Base-by-base conservation (phyloP, 1,284 basidiomycete species). In the Takashimella koratensis region DNA sequence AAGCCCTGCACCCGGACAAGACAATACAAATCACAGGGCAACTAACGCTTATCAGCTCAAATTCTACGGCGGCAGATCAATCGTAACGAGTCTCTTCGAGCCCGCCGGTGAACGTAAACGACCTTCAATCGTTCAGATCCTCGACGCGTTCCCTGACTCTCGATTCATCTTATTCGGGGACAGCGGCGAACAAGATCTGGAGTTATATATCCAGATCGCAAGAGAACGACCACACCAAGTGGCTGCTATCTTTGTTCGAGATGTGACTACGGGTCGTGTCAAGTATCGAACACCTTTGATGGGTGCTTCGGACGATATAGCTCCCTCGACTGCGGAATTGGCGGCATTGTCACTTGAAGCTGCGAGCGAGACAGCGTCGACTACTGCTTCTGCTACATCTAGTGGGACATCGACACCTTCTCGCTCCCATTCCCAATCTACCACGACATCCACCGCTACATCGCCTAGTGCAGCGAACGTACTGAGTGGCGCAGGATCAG, bases 91-190 rank as follows among this genome's bases (percentile, higher is more conserved):
- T 84, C 50, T 87, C 80, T 58, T 86, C 84, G 43, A 79, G 57
- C 86, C 89, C 2, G 86, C 89, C 0, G 78, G 74, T 0, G 80
- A 83, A 27, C 83, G 91, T 41, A 96, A 96, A 75, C 83, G 85
- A 4, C 82, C 81, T 0, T 86, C 85, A n/a, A 83, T 94, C 2
- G 69, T 84, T 6, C 87, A 91, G 43, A 79, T 76, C 24, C 77
- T 95, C n/a, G 81, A 86, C 50, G 80, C 83, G 10, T 93, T 94
- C 70, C 83, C 82, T 1, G 78, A 84, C 43, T 83, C 86, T 2
- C 79, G 77, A 20, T 95, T 96, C 74, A 76, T 96, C 64, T 82
- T 94, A 45, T 79, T 95, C 26, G 91, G 91, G 6, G 92, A 95
- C 71, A 84, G 85, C 0, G 90, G 89, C 30, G 90, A 94, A 68